Conservation (phyloP, 768 basidiomycete genomes). For the Lentinula raphanica region DNA sequence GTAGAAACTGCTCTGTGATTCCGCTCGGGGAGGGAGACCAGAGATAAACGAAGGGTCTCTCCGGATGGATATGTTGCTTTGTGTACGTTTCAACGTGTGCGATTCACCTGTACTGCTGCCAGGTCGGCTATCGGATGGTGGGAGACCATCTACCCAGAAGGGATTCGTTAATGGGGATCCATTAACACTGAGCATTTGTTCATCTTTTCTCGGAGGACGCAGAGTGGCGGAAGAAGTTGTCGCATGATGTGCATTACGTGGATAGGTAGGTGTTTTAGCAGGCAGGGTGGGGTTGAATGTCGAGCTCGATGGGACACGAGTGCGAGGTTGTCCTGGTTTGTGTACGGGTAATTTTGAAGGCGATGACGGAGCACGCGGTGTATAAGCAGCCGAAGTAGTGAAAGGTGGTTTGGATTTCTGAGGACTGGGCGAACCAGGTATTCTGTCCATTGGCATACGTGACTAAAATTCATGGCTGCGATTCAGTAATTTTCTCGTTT, state of each 20-base stretch:
- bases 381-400: constrained; percentile 21
- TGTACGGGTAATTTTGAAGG: constrained; percentile 43
- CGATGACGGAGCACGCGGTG: constrained; percentile 36
- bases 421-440: constrained; percentile 36
- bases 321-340: constrained; percentile 17
- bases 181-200: constrained; percentile 76
- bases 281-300: constrained; percentile 71
- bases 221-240: constrained; percentile 33
- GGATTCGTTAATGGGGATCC: constrained; percentile 82
- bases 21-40: constrained; percentile 40
- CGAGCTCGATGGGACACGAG: constrained; percentile 52
- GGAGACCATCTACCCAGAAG: constrained; percentile 31
- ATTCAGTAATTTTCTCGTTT: not conserved
- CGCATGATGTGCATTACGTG: constrained; percentile 20
- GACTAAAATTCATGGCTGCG: constrained; percentile 12
- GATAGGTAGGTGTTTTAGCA: constrained; percentile 50
- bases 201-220: constrained; percentile 67
- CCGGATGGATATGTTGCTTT: constrained; percentile 59
- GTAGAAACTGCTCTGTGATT: constrained; percentile 48
- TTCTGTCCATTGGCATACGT: constrained; percentile 20
- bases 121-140: not conserved
- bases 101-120: not conserved
- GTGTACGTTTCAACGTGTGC: constrained; percentile 40
- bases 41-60: constrained; percentile 47
- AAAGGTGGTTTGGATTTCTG: constrained; percentile 44